Evolutionary conservation across 441 rosid species (phyloP), one percentile per base, ranked within the genome.

Genomic region (Aquilaria agallochum): DNA sequence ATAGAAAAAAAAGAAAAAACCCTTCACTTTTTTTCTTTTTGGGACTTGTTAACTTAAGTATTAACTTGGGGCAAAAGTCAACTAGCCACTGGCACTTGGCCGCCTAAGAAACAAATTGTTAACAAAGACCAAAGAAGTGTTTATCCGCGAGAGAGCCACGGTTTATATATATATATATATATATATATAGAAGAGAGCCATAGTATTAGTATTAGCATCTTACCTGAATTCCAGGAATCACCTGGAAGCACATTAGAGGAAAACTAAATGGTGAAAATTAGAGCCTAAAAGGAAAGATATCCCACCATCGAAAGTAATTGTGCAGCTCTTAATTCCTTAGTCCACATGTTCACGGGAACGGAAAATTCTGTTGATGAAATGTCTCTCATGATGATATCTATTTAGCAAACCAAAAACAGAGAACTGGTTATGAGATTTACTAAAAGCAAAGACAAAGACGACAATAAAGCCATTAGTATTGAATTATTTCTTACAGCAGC

Each of bases 341-440:
- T 83, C 92, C 50, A 8, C 34, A 33, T 87, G 92, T 71, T 86
- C 74, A 4, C 78, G 82, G 71, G 84, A 85, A 34, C 75, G 83
- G 70, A 87, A 70, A 64, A 92, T 76, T 73, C 73, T 86, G 56
- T 76, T 75, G 83, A 89, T 84, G 55, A 92, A 89, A 66, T 71
- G 50, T 58, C 80, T 83, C 82, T 92, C 98, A 40, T 75, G 72
- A 46, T 72, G 81, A 74, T 87, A 92, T 58, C 98, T 89, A 69
- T 72, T 59, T 52, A 69, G 54, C 64, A 61, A 13, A 46, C 61
- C 44, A 45, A 44, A 12, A n/a, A 53, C 47, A 31, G 20, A 53
- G 63, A 11, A n/a, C 50, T 48, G 44, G 31, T 27, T 57, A 33
- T 49, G 31, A 13, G 13, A 30, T 27, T 47, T 12, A 32, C 33